These are phyloP conservation scores for Colletotrichum sp. DNA, from an alignment of 2,329 filamentous ascomycete species.

Conservation along the genomic window DNA sequence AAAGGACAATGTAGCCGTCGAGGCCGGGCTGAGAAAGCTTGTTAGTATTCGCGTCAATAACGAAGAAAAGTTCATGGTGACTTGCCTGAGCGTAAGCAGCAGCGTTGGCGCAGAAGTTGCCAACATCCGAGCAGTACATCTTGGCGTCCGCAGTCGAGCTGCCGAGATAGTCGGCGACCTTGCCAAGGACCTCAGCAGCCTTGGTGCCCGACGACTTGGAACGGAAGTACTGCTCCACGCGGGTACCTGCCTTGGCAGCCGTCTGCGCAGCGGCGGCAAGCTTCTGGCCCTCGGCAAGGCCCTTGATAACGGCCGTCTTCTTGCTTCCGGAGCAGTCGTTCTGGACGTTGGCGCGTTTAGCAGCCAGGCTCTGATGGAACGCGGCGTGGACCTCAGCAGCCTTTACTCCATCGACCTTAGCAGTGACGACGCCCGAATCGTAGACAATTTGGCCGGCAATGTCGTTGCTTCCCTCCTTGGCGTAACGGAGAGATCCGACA, in stretches of 20 bases:
- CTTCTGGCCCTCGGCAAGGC: slow-evolving; percentile 54
- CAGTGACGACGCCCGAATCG: slow-evolving; percentile 58
- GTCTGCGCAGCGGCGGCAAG: slow-evolving; percentile 55
- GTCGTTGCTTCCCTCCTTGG: slow-evolving; percentile 49
- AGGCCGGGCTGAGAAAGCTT: slow-evolving; percentile 39
- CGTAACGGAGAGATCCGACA: slow-evolving; percentile 56
- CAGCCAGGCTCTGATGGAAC: slow-evolving; percentile 46
- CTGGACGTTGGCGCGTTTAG: slow-evolving; percentile 40
- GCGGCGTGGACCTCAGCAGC: slow-evolving; percentile 54
- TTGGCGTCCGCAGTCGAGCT: slow-evolving; percentile 47
- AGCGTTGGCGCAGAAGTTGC: slow-evolving; percentile 51
- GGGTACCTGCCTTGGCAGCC: slow-evolving; percentile 40
- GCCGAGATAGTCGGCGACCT: slow-evolving; percentile 50
- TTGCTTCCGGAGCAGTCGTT: background rate
- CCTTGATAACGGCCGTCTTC: slow-evolving; percentile 40
- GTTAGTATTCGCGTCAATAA: background rate
- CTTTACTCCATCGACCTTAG: slow-evolving; percentile 57
- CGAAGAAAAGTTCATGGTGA: background rate
- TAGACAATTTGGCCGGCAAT: slow-evolving; percentile 57
- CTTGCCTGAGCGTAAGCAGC: slow-evolving; percentile 63
- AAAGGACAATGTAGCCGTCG: slow-evolving; percentile 63
- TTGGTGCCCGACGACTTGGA: slow-evolving; percentile 44
- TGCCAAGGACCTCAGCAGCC: slow-evolving; percentile 51
- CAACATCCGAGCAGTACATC: slow-evolving; percentile 57
- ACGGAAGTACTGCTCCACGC: slow-evolving; percentile 64